phyloP scores from a whole-genome alignment of 352 stramenopile genomes.

The Blastocystis sp. region DNA sequence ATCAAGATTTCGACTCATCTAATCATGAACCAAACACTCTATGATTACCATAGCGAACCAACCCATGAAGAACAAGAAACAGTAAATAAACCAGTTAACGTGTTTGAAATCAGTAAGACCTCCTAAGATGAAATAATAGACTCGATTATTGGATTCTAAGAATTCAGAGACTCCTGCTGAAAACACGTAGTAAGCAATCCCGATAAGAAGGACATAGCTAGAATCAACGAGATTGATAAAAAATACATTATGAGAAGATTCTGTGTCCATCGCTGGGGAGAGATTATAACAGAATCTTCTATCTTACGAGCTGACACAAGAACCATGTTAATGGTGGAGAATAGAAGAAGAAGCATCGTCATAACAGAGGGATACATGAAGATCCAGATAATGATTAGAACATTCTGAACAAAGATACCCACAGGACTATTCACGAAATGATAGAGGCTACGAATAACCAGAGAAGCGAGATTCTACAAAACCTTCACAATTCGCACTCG shows the following conservation, averaged over 20 bases:
- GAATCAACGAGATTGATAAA: not conserved
- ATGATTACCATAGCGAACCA: conserved; percentile 10
- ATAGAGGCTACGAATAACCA: conserved; percentile 18
- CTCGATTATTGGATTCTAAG: not conserved
- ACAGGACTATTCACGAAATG: conserved; percentile 57
- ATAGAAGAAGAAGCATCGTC: conserved; percentile 11
- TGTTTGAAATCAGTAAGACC: conserved; percentile 34
- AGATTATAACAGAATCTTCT: conserved; percentile 32
- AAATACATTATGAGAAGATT: conserved; percentile 7
- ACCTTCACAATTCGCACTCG: not conserved
- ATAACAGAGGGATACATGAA: conserved; percentile 50
- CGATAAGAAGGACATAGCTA: conserved; percentile 47
- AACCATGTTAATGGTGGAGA: conserved; percentile 50
- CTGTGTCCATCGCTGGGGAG: conserved; percentile 42
- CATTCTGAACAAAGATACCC: conserved; percentile 62
- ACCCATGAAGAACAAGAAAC: conserved; percentile 62
- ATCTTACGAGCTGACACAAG: conserved; percentile 6
- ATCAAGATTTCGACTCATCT: conserved; percentile 36
- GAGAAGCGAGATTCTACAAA: not conserved
- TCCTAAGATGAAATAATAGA: conserved; percentile 49
- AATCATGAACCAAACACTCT: not conserved
- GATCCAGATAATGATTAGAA: conserved; percentile 54
- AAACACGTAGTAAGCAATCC: not conserved
- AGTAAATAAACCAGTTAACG: conserved; percentile 55
- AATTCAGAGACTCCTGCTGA: not conserved